Conservation (phyloP, 768 basidiomycete species). For the Lentinula edodes region DNA sequence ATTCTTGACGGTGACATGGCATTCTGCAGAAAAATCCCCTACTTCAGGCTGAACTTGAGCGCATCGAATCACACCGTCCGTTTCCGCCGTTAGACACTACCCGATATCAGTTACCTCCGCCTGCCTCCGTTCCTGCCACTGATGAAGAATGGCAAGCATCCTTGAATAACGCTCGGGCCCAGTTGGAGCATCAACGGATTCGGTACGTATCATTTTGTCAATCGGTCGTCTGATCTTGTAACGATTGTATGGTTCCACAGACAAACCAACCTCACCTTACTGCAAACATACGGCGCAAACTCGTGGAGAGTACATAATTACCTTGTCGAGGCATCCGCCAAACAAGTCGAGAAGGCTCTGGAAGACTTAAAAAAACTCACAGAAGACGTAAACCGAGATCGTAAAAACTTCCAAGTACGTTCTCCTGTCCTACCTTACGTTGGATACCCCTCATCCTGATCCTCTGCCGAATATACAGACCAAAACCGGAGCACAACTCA, state of each 20-base stretch:
- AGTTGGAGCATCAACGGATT: slow-evolving; percentile 80
- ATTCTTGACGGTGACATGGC: background rate
- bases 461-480: slow-evolving; percentile 40
- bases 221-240: background rate
- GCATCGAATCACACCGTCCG: slow-evolving; percentile 64
- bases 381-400: slow-evolving; percentile 80
- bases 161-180: slow-evolving; percentile 71
- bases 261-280: slow-evolving; percentile 74
- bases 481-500: slow-evolving; percentile 72
- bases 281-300: slow-evolving; percentile 86
- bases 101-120: slow-evolving; percentile 72
- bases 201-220: slow-evolving; percentile 41
- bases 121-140: slow-evolving; percentile 52
- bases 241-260: slow-evolving; percentile 29
- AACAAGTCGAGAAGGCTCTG: slow-evolving; percentile 63
- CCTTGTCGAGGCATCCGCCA: slow-evolving; percentile 70
- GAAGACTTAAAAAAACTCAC: slow-evolving; percentile 76
- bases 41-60: slow-evolving; percentile 66
- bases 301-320: slow-evolving; percentile 93
- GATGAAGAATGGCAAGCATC: slow-evolving; percentile 76
- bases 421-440: background rate
- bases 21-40: slow-evolving; percentile 55
- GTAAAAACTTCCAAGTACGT: slow-evolving; percentile 80
- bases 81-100: slow-evolving; percentile 63
- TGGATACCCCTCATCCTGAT: background rate